Evolutionary conservation across 768 basidiomycete genomes (phyloP).

Genomic region (Leccinum truebloodii): DNA sequence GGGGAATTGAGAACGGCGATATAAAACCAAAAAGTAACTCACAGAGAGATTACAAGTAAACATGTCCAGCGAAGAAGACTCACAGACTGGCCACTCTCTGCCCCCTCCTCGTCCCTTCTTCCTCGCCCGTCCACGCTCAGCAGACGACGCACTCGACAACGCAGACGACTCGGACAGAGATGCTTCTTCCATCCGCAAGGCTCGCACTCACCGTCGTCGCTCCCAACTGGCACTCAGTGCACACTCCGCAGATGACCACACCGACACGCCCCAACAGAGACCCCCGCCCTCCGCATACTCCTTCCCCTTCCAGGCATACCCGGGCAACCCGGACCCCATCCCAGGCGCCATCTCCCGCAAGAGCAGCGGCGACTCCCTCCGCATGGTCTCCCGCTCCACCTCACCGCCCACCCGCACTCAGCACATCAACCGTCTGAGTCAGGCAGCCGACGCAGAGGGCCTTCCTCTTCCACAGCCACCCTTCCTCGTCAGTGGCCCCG

Average conservation of each 20-base stretch:
- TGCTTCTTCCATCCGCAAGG: conserved; percentile 18
- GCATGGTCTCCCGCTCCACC: conserved; percentile 27
- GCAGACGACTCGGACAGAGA: conserved; percentile 34
- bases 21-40: neutral
- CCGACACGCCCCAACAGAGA: conserved; percentile 2
- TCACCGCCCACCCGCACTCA: conserved; percentile 20
- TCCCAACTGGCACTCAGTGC: conserved; percentile 28
- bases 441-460: conserved; percentile 19
- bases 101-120: conserved; percentile 42
- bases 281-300: conserved; percentile 44
- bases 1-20: conserved; percentile 7
- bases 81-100: conserved; percentile 14
- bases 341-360: conserved; percentile 45
- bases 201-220: conserved; percentile 25
- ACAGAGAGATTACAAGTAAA: conserved; percentile 12
- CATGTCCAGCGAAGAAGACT: conserved; percentile 32
- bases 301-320: conserved; percentile 60
- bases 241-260: conserved; percentile 20
- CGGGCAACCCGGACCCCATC: conserved; percentile 66
- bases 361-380: conserved; percentile 43
- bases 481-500: conserved; percentile 36
- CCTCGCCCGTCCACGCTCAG: conserved; percentile 23
- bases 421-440: conserved; percentile 21
- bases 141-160: conserved; percentile 27
- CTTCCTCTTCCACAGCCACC: conserved; percentile 49